Base-by-base conservation (phyloP, 441 rosid genomes). In the Eruca vesicaria region DNA sequence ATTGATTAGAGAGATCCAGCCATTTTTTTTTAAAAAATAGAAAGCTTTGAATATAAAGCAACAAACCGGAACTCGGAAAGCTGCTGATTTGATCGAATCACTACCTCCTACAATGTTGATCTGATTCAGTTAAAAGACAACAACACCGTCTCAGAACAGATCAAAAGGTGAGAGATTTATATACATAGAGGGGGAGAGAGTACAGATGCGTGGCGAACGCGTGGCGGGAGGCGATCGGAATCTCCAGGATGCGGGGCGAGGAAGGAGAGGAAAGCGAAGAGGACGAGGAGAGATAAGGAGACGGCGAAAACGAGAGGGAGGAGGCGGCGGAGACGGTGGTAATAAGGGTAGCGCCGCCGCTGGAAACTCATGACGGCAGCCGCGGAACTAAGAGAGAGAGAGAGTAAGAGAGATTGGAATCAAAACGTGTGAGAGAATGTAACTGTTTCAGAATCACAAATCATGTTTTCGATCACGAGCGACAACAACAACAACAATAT, bases 21-120 rank as follows among this genome's bases (percentile, higher is more conserved):
- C 60, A n/a, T n/a, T n/a, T n/a, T n/a, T n/a, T n/a, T n/a, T n/a
- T n/a, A n/a, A n/a, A n/a, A n/a, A n/a, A n/a, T n/a, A n/a, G n/a
- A n/a, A n/a, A n/a, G n/a, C n/a, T n/a, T n/a, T n/a, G n/a, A n/a
- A n/a, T n/a, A n/a, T 0, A 6, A 26, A 72, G 10, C 20, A 4
- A 82, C 68, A 0, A 55, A 85, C 95, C 83, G 88, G 95, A 59
- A 88, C 83, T 67, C 68, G 83, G 26, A 85, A 81, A 64, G 78
- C 80, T 2, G 84, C 58, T 52, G 67, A 69, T 71, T 74, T 81
- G 28, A 12, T 60, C 62, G 72, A 33, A 68, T 68, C 77, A 38
- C 50, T 19, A 66, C 60, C 56, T 68, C 53, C 84, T 55, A 31
- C 60, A 10, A 65, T 21, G 35, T 61, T 68, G 15, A 71, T 36